A percentile compares a stretch with the other conserved stretches of the same genome.
These are phyloP conservation scores for Stephania japonica DNA, from an alignment of 164 flowering plant species.

Conservation along the genomic window DNA sequence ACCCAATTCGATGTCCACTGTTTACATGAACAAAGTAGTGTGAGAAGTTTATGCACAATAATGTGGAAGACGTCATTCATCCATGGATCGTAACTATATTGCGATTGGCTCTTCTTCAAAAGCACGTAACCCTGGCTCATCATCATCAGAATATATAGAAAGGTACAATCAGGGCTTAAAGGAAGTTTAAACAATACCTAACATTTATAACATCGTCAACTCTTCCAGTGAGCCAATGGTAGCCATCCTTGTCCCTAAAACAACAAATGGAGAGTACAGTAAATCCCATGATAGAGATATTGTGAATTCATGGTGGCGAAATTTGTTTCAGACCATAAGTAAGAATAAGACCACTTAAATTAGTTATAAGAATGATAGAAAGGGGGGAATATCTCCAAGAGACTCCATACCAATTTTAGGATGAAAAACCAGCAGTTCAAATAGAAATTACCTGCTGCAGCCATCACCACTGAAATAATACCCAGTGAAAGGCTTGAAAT, in stretches of 20 bases:
- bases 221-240: slow-evolving; percentile 98
- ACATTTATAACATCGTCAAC: slow-evolving; percentile 99
- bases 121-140: neutral
- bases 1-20: slow-evolving; percentile 99
- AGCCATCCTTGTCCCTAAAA: slow-evolving; percentile 92
- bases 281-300: neutral
- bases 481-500: slow-evolving; percentile 90
- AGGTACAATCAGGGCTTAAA: neutral
- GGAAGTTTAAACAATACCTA: slow-evolving; percentile 42
- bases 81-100: neutral
- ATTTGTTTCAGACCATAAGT: neutral
- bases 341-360: neutral
- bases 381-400: neutral
- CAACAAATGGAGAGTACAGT: neutral
- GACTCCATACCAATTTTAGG: neutral
- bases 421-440: neutral
- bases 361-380: neutral
- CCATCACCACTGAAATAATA: slow-evolving; percentile 95
- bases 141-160: neutral
- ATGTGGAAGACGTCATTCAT: neutral
- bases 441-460: slow-evolving; percentile 63
- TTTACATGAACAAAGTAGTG: slow-evolving; percentile 3
- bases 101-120: neutral
- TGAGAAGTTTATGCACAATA: too few relatives aligned
- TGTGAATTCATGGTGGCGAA: neutral